Conservation (phyloP, 305 asterid species). For the Rubia peregrina region DNA sequence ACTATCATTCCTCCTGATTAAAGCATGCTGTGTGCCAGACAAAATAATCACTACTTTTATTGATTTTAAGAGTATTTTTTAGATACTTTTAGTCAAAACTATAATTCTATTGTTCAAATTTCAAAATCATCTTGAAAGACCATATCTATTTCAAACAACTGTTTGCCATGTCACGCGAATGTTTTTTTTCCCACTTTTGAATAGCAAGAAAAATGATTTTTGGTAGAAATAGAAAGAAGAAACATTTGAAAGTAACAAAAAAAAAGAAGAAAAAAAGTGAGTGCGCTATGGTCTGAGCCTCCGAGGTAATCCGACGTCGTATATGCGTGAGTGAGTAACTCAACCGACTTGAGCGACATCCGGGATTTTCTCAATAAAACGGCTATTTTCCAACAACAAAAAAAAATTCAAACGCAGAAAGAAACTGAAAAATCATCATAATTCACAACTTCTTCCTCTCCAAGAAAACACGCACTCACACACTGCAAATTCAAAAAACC, state of each 20-base stretch:
- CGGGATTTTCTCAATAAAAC: constrained; percentile 12
- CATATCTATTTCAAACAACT: background rate
- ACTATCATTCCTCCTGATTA: too few relatives aligned
- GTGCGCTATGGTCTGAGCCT: background rate
- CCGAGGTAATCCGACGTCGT: background rate
- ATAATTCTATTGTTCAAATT: background rate
- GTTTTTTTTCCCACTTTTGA: too few relatives aligned
- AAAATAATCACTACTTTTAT: too few relatives aligned
- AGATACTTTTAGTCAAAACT: background rate
- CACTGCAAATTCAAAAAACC: background rate
- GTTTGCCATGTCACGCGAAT: background rate
- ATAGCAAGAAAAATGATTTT: background rate
- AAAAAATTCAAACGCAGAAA: constrained; percentile 13
- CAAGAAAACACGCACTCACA: background rate
- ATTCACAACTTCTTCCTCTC: constrained; percentile 9
- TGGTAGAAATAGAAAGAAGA: too few relatives aligned
- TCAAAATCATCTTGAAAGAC: background rate
- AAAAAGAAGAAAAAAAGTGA: background rate
- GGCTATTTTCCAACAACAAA: constrained; percentile 11
- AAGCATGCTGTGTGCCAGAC: too few relatives aligned
- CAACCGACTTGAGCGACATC: constrained; percentile 11
- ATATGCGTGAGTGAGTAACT: background rate
- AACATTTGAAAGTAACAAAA: too few relatives aligned
- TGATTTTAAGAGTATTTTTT: background rate
- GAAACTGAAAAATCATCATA: background rate